A percentile compares a stretch with the other conserved stretches of the same genome.
phyloP scores from a whole-genome alignment of 192 early-diverging fungal genomes.

The Backusella mclennaniae region DNA sequence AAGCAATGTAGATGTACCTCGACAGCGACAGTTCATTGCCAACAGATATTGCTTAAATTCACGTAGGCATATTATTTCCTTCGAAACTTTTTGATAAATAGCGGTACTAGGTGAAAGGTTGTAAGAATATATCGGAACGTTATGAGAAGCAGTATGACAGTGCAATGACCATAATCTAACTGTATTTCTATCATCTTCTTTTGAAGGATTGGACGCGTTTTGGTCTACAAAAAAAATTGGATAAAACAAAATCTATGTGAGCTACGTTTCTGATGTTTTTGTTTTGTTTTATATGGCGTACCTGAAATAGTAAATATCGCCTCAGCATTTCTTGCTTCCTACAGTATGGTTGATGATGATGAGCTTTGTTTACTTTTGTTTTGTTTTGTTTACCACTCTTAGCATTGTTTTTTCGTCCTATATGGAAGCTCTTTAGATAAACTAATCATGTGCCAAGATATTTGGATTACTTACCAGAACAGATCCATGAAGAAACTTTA shows the following conservation, averaged over 20 bases:
- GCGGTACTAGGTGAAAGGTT: constrained; percentile 61
- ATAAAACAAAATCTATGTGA: not conserved
- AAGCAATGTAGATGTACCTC: constrained; percentile 57
- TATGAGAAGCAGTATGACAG: constrained; percentile 44
- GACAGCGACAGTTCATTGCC: constrained; percentile 53
- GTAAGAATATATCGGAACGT: constrained; percentile 56
- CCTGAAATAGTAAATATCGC: constrained; percentile 49
- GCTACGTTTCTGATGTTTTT: not conserved
- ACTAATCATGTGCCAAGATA: not conserved
- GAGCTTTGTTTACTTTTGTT: not conserved
- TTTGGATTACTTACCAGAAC: constrained; percentile 12
- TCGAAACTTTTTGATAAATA: constrained; percentile 54
- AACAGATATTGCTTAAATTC: constrained; percentile 49
- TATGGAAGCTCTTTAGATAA: not conserved
- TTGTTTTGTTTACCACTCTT: constrained; percentile 18
- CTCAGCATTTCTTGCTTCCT: constrained; percentile 40
- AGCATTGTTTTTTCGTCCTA: constrained; percentile 22
- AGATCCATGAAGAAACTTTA: constrained; percentile 25
- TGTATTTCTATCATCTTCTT: constrained; percentile 68
- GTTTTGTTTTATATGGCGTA: not conserved
- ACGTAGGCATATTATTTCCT: constrained; percentile 42
- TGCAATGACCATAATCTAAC: constrained; percentile 64
- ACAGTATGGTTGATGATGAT: not conserved
- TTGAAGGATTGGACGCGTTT: constrained; percentile 39
- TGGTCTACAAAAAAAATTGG: constrained; percentile 32